Conservation (phyloP, 2,329 filamentous ascomycete genomes). For the Pestalotiopsis sp. region DNA sequence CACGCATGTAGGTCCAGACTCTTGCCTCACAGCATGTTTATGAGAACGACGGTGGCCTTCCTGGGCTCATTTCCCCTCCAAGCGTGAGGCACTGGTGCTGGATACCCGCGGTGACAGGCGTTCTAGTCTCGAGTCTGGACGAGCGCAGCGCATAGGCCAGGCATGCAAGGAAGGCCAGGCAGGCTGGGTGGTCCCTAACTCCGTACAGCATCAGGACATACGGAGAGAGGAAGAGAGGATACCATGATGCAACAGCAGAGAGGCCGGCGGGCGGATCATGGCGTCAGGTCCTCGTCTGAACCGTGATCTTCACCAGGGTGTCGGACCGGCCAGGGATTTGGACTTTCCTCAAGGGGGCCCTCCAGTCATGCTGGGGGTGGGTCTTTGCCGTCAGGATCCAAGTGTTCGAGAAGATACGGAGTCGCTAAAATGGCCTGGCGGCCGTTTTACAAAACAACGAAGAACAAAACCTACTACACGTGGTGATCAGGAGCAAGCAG, state of each 20-base stretch:
- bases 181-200: neutral
- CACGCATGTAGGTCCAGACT: no score
- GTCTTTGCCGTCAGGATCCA: neutral
- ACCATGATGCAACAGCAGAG: slow-evolving; percentile 13
- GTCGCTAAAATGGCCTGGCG: neutral
- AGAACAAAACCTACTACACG: slow-evolving; percentile 12
- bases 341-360: slow-evolving; percentile 6
- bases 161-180: neutral
- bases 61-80: neutral
- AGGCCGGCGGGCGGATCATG: slow-evolving; percentile 37
- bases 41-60: neutral
- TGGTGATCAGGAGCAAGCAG: neutral
- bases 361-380: slow-evolving; percentile 5
- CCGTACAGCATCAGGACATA: no score
- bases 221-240: neutral
- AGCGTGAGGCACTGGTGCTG: neutral
- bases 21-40: neutral
- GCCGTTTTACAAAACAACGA: neutral
- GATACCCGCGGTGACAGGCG: neutral
- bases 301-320: slow-evolving; percentile 41
- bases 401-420: slow-evolving; percentile 13
- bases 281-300: slow-evolving; percentile 44
- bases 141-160: neutral
- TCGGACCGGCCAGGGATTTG: slow-evolving; percentile 26
- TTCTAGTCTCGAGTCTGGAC: neutral